Evolutionary conservation across 768 basidiomycete species (phyloP).

Genomic region (Termitomyces heimii): DNA sequence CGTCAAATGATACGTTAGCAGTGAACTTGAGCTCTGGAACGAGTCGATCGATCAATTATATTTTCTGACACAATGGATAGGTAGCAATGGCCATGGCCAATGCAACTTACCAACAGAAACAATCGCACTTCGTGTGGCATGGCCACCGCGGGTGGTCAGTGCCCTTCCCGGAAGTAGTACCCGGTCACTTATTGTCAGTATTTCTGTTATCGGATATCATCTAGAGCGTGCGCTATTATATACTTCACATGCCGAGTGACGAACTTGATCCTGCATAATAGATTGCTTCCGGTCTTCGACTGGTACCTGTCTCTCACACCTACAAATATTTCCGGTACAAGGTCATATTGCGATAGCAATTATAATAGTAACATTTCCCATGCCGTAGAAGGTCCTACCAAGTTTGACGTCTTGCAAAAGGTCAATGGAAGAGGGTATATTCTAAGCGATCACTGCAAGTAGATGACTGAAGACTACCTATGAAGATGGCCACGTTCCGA

Average conservation of each 20-base stretch:
- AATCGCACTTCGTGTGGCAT: background rate
- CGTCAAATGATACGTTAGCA: background rate
- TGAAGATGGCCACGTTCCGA: slow-evolving; percentile 60
- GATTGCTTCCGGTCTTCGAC: slow-evolving; percentile 10
- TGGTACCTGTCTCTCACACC: background rate
- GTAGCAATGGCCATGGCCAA: slow-evolving; percentile 4
- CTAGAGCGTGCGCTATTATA: background rate
- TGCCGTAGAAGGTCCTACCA: background rate
- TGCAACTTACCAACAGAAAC: background rate
- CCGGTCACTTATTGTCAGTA: slow-evolving; percentile 6
- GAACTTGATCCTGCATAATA: slow-evolving; percentile 17
- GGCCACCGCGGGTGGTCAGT: background rate
- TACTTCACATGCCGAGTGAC: slow-evolving; percentile 17
- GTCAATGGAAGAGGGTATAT: slow-evolving; percentile 12
- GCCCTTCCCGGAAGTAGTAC: background rate
- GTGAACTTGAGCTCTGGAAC: background rate
- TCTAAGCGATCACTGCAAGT: slow-evolving; percentile 2
- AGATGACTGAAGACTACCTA: slow-evolving; percentile 32
- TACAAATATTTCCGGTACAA: background rate
- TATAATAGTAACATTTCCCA: background rate
- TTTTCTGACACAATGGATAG: background rate
- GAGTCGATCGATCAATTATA: background rate
- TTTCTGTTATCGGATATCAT: slow-evolving; percentile 10
- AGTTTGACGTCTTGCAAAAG: background rate
- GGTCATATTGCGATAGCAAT: background rate